Conservation (phyloP, 352 stramenopile species). For the Pilasporangium apinafurcum region DNA sequence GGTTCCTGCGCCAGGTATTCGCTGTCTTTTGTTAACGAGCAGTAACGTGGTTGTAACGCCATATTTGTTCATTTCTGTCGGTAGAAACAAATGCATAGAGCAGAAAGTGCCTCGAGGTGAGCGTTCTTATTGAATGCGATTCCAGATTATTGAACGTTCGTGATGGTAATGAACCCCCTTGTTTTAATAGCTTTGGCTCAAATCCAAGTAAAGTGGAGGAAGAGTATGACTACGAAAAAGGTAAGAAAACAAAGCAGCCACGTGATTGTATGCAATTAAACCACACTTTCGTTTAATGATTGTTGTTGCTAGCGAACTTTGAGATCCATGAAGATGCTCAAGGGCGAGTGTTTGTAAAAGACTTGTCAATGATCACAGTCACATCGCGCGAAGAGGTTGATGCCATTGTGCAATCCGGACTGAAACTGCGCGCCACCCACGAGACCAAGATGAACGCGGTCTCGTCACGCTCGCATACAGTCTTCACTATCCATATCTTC, state of each 20-base stretch:
- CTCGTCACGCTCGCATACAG: constrained; percentile 82
- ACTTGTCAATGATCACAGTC: constrained; percentile 89
- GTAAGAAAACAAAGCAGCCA: constrained; percentile 9
- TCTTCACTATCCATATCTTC: constrained; percentile 86
- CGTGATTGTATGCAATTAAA: neutral
- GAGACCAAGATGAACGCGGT: constrained; percentile 92
- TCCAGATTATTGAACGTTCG: too few species aligned
- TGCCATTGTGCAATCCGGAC: constrained; percentile 77
- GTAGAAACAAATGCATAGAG: constrained; percentile 60
- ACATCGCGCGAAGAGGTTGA: constrained; percentile 79
- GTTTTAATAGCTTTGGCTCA: constrained; percentile 44
- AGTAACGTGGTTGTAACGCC: too few species aligned
- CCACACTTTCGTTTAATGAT: neutral
- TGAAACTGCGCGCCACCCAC: constrained; percentile 86
- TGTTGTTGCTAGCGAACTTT: constrained; percentile 53
- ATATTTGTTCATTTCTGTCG: constrained; percentile 1
- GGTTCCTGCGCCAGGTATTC: constrained; percentile 71
- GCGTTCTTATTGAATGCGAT: neutral
- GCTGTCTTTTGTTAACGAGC: neutral
- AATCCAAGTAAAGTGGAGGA: constrained; percentile 46
- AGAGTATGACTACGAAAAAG: constrained; percentile 81
- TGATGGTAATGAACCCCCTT: neutral
- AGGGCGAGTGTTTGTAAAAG: constrained; percentile 91
- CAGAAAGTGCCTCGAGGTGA: constrained; percentile 56
- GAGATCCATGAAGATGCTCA: constrained; percentile 92